These are phyloP conservation scores for Hypoxylon rickii DNA, from an alignment of 495 filamentous ascomycete genomes.

Conservation along the genomic window DNA sequence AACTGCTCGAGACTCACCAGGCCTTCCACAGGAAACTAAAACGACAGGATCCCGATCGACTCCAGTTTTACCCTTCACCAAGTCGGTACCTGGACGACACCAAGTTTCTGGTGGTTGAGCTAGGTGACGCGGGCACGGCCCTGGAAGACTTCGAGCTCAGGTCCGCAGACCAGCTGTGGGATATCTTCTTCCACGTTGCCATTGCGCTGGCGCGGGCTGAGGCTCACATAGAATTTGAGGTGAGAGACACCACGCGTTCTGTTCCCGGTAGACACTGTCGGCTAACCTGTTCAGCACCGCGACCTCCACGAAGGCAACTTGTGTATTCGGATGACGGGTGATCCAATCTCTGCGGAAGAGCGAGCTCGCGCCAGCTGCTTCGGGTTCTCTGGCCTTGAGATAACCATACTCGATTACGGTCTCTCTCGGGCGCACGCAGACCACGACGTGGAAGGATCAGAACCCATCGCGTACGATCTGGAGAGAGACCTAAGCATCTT, in stretches of 20 bases:
- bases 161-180: conserved; percentile 69
- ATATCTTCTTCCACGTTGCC: conserved; percentile 82
- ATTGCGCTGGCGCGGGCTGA: conserved; percentile 80
- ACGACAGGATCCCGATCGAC: conserved; percentile 59
- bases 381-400: conserved; percentile 69
- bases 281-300: conserved; percentile 61
- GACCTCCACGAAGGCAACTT: conserved; percentile 90
- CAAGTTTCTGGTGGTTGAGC: conserved; percentile 80
- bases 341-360: conserved; percentile 45
- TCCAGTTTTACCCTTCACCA: conserved; percentile 68
- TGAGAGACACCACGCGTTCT: too few species aligned
- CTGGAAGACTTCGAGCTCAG: conserved; percentile 65
- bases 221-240: conserved; percentile 73
- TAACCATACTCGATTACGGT: conserved; percentile 90
- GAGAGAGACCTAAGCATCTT: conserved; percentile 59
- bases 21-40: conserved; percentile 64
- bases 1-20: conserved; percentile 66
- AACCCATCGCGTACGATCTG: conserved; percentile 52
- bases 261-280: too few species aligned
- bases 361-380: conserved; percentile 53
- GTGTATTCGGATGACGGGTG: conserved; percentile 61
- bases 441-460: conserved; percentile 27
- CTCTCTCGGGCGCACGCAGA: conserved; percentile 66
- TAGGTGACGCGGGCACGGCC: conserved; percentile 82
- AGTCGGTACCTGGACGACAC: conserved; percentile 66